Conservation (phyloP, 495 filamentous ascomycete genomes). For the Cercophora sp. region DNA sequence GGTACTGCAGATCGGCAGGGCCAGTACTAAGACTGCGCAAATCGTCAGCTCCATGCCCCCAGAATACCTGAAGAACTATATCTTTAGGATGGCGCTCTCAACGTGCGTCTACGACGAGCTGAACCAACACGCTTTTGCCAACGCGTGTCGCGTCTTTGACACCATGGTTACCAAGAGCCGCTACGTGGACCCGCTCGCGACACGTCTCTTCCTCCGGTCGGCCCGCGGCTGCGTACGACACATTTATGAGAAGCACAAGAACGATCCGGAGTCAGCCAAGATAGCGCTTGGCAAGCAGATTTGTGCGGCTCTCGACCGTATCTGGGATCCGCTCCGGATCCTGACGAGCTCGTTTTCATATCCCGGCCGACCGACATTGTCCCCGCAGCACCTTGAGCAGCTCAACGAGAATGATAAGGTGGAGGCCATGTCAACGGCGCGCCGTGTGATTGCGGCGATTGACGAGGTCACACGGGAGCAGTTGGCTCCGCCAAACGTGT, state of each 20-base stretch:
- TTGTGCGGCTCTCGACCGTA: slow-evolving; percentile 30
- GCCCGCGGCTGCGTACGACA: slow-evolving; percentile 31
- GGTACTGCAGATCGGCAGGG: slow-evolving; percentile 59
- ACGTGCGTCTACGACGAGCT: slow-evolving; percentile 65
- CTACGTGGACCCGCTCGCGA: slow-evolving; percentile 40
- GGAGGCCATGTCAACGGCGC: slow-evolving; percentile 37
- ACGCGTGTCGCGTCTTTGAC: slow-evolving; percentile 55
- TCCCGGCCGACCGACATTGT: slow-evolving; percentile 12
- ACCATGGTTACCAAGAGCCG: slow-evolving; percentile 46
- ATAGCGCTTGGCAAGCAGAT: slow-evolving; percentile 32
- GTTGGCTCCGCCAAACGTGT: slow-evolving; percentile 14
- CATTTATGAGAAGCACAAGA: slow-evolving; percentile 11
- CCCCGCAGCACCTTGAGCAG: slow-evolving; percentile 11
- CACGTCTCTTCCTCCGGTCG: slow-evolving; percentile 38
- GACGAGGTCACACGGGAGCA: slow-evolving; percentile 29
- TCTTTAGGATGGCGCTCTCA: slow-evolving; percentile 67
- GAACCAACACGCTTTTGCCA: slow-evolving; percentile 57
- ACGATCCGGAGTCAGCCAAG: slow-evolving; percentile 15
- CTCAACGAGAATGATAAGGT: slow-evolving; percentile 15
- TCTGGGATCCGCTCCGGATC: slow-evolving; percentile 36
- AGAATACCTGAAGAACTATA: slow-evolving; percentile 39
- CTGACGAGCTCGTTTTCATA: slow-evolving; percentile 24
- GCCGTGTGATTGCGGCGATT: slow-evolving; percentile 37
- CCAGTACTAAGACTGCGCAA: slow-evolving; percentile 50
- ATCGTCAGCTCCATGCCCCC: slow-evolving; percentile 50